A percentile compares a stretch with the other conserved stretches of the same genome.
phyloP scores from a whole-genome alignment of 805 yeast genomes.

The Spathaspora arborariae region DNA sequence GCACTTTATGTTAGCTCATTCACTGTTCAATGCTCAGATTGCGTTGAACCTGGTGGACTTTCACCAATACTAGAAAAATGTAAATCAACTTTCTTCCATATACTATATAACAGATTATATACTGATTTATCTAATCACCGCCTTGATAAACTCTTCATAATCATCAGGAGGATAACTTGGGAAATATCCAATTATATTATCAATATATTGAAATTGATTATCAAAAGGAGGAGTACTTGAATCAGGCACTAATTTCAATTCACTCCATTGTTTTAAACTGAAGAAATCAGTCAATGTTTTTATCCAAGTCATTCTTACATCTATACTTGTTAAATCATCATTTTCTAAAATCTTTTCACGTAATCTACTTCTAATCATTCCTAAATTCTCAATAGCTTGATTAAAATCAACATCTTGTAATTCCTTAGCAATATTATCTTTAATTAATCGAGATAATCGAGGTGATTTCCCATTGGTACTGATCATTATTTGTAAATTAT shows the following conservation, averaged over 20 bases:
- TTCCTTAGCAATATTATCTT: conserved; percentile 51
- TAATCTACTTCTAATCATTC: conserved; percentile 48
- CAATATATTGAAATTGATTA: conserved; percentile 25
- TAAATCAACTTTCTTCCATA: too few species aligned
- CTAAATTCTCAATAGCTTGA: conserved; percentile 58
- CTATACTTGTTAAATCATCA: conserved; percentile 47
- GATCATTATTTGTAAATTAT: conserved; percentile 74
- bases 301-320: conserved; percentile 69
- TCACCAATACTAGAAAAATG: too few species aligned
- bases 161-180: conserved; percentile 48
- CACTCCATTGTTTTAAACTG: conserved; percentile 58
- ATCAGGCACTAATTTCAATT: conserved; percentile 27
- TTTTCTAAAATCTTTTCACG: conserved; percentile 43
- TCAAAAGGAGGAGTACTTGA: conserved; percentile 9
- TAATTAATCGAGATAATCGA: conserved; percentile 53
- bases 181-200: conserved; percentile 42
- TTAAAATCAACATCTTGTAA: conserved; percentile 45
- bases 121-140: conserved; percentile 1
- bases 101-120: background rate
- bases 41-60: too few species aligned
- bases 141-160: conserved; percentile 7
- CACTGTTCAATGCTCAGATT: too few species aligned
- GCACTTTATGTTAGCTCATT: too few species aligned
- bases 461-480: conserved; percentile 84
- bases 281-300: conserved; percentile 59